phyloP scores from a whole-genome alignment of 805 yeast genomes.

The Candida odintsovae region DNA sequence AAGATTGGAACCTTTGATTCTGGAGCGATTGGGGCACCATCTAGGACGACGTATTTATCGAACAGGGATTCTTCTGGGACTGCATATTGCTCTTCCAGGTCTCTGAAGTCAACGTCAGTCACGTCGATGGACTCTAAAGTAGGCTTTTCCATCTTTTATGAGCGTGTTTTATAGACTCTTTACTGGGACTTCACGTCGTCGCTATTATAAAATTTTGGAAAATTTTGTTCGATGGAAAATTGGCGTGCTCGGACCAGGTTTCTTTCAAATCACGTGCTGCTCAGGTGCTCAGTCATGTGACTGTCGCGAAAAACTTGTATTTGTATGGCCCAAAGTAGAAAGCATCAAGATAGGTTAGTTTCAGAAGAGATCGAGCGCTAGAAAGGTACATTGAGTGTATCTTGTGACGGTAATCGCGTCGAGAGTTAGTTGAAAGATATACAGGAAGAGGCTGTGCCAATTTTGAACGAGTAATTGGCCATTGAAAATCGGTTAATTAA shows the following conservation, averaged over 20 bases:
- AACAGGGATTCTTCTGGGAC: constrained; percentile 57
- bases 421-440: neutral
- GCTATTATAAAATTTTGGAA: neutral
- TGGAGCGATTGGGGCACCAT: constrained; percentile 95
- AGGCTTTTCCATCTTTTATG: constrained; percentile 23
- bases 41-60: constrained; percentile 79
- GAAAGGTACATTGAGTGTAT: neutral
- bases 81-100: constrained; percentile 71
- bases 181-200: neutral
- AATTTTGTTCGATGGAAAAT: neutral
- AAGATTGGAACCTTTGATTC: constrained; percentile 79
- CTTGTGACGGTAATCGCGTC: neutral
- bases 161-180: neutral
- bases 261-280: neutral
- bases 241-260: neutral
- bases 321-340: neutral
- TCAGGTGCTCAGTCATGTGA: neutral
- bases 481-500: neutral
- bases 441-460: neutral
- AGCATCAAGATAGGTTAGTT: neutral
- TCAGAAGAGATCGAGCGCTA: neutral
- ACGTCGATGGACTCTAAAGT: constrained; percentile 44
- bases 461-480: too few relatives aligned
- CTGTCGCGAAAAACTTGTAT: neutral
- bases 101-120: constrained; percentile 67